Evolutionary conservation across 169 alveolate species (phyloP), one percentile per base, ranked within the genome.

Genomic region (Neospora caninum): DNA sequence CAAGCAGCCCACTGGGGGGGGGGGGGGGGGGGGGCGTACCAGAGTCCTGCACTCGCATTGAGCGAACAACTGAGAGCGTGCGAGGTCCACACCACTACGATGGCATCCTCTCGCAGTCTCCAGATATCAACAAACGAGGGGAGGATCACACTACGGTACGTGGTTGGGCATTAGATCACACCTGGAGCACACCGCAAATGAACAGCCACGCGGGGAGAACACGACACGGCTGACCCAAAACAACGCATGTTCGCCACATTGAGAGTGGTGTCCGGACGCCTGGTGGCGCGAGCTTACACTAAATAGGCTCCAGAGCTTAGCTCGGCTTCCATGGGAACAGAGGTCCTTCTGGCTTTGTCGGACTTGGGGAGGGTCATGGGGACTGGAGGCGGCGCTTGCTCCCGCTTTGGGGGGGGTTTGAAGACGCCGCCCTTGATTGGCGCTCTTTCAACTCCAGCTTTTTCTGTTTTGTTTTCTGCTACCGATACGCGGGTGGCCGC

Each of bases 351-450:
- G 38, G 89, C 89, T 25, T 82, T 36, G 67, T 82, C 89, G 67
- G 69, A 0, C 41, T 82, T 39, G 69, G 54, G 89, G 9, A 82
- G 67, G 22, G 89, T 82, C 49, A 82, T 39, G 69, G 89, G 89
- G 31, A 45, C 89, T 16, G 41, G 49, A 10, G 67, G 27, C 36
- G 89, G 89, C 70, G 67, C 42, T n/a, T 39, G 39, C 36, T 82
- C 89, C 31, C 49, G 89, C 67, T 82, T 82, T 20, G 64, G 89
- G 6, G 89, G 89, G 38, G 89, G 89, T n/a, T 82, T 82, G 89
- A 82, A 82, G 36, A 82, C 89, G 27, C 89, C 89, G n/a, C 89
- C 89, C 67, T 82, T 82, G 89, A 82, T 82, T 16, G 89, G 69
- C 22, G 89, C 69, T 31, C 89, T 41, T n/a, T 39, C n/a, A 31